Evolutionary conservation across 2,329 filamentous ascomycete genomes (phyloP).

Genomic region (Penicillium verrucosum): DNA sequence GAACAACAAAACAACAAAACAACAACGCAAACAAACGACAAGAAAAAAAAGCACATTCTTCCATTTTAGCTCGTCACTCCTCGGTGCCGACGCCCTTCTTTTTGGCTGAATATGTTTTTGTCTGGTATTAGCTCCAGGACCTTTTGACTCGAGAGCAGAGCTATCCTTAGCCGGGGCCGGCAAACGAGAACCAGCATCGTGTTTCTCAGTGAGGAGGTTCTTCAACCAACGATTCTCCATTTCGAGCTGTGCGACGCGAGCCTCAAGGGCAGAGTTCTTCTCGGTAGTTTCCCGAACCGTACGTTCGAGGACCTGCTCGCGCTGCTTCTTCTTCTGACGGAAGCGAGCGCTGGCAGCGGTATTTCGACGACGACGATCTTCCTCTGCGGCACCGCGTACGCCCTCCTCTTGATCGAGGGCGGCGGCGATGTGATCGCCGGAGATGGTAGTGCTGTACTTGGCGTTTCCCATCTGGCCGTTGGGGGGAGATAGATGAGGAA

Average conservation of each 20-base stretch:
- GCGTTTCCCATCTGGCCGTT: conserved; percentile 40
- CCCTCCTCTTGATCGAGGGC: conserved; percentile 65
- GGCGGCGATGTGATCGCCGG: conserved; percentile 41
- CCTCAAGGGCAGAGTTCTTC: conserved; percentile 70
- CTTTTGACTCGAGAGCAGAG: conserved; percentile 21
- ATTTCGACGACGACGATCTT: conserved; percentile 86
- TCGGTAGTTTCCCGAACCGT: conserved; percentile 80
- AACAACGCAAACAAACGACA: conserved; percentile 3
- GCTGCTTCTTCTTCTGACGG: conserved; percentile 94
- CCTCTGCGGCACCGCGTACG: conserved; percentile 72
- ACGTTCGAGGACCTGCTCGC: conserved; percentile 79
- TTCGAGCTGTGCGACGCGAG: conserved; percentile 71
- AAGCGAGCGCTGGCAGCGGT: conserved; percentile 86
- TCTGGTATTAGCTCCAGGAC: conserved; percentile 20
- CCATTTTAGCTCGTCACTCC: conserved; percentile 21
- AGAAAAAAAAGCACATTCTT: conserved; percentile 15
- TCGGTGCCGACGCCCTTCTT: conserved; percentile 40
- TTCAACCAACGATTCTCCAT: conserved; percentile 81
- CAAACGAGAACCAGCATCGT: conserved; percentile 43
- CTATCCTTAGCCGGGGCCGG: conserved; percentile 26
- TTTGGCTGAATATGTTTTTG: conserved; percentile 41
- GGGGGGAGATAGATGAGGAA: conserved; percentile 42
- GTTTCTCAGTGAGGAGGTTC: conserved; percentile 78
- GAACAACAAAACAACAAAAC: conserved; percentile 1
- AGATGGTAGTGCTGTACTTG: conserved; percentile 41